phyloP scores from a whole-genome alignment of 2,329 filamentous ascomycete genomes.

The Diplodia mutila region DNA sequence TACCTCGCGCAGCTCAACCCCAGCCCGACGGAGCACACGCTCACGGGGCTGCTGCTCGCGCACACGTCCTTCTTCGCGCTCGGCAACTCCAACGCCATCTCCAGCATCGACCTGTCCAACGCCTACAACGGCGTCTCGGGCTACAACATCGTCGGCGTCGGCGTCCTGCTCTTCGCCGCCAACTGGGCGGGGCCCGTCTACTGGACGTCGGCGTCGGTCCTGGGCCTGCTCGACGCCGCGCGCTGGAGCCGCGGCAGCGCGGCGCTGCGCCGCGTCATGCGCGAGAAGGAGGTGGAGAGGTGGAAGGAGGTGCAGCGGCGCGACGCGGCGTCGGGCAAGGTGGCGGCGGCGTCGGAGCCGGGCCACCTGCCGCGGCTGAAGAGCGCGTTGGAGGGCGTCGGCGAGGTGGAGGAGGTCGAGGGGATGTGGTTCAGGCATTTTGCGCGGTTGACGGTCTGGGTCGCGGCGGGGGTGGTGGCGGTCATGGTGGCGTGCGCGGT shows the following conservation, averaged over 20 bases:
- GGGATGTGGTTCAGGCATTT: slow-evolving; percentile 51
- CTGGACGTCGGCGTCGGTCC: slow-evolving; percentile 67
- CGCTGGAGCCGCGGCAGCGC: slow-evolving; percentile 16
- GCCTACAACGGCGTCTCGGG: slow-evolving; percentile 88
- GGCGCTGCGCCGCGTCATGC: slow-evolving; percentile 13
- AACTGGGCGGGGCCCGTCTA: slow-evolving; percentile 94
- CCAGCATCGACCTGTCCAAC: slow-evolving; percentile 89
- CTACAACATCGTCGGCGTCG: slow-evolving; percentile 82
- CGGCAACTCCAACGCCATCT: slow-evolving; percentile 92
- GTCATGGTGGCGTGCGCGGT: slow-evolving; percentile 89
- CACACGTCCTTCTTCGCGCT: slow-evolving; percentile 86
- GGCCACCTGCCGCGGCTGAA: slow-evolving; percentile 27
- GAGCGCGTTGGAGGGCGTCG: background rate
- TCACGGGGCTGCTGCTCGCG: slow-evolving; percentile 75
- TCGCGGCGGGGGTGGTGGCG: slow-evolving; percentile 65
- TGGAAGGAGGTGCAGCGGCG: slow-evolving; percentile 3
- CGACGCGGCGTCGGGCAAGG: slow-evolving; percentile 29
- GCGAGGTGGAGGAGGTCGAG: background rate
- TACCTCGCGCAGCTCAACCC: slow-evolving; percentile 55
- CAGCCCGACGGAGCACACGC: slow-evolving; percentile 61
- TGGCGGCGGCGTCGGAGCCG: background rate
- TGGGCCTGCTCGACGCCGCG: slow-evolving; percentile 19
- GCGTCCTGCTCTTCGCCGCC: slow-evolving; percentile 78
- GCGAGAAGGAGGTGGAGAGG: slow-evolving; percentile 7
- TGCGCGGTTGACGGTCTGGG: slow-evolving; percentile 70